Evolutionary conservation across 176 grass and related monocot genomes (phyloP).

Genomic region (Oryza brachyantha): DNA sequence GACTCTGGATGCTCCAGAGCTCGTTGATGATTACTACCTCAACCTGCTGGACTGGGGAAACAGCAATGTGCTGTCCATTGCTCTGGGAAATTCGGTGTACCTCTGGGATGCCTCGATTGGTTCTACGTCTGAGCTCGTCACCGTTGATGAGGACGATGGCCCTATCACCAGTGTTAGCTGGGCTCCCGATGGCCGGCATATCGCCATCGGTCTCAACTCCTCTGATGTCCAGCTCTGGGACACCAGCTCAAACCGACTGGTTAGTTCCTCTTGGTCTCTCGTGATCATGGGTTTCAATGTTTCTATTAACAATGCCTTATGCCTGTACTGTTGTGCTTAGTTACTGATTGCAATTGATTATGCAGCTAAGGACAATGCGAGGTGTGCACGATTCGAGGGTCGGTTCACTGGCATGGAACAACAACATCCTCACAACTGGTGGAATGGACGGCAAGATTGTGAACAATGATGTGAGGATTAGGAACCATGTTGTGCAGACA

Average conservation of each 20-base stretch:
- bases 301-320: not conserved
- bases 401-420: conserved; percentile 57
- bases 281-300: not conserved
- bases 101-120: conserved; percentile 44
- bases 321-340: not conserved
- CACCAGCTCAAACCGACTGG: conserved; percentile 36
- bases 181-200: conserved; percentile 53
- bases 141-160: conserved; percentile 34
- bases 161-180: conserved; percentile 58
- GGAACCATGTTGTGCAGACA: conserved; percentile 48
- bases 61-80: conserved; percentile 56
- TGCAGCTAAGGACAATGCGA: conserved; percentile 59
- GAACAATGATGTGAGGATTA: conserved; percentile 60
- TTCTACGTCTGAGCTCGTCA: conserved; percentile 43
- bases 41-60: conserved; percentile 70
- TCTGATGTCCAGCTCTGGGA: conserved; percentile 63
- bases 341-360: conserved; percentile 8
- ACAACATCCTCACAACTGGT: conserved; percentile 46
- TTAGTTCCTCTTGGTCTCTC: conserved; percentile 26
- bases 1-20: conserved; percentile 49
- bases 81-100: conserved; percentile 44
- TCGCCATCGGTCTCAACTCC: conserved; percentile 57
- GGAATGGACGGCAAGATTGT: conserved; percentile 54
- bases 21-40: conserved; percentile 56
- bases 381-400: conserved; percentile 47